Base-by-base conservation (phyloP, 176 grass and related monocot genomes). In the Thinopyrum elongatum region DNA sequence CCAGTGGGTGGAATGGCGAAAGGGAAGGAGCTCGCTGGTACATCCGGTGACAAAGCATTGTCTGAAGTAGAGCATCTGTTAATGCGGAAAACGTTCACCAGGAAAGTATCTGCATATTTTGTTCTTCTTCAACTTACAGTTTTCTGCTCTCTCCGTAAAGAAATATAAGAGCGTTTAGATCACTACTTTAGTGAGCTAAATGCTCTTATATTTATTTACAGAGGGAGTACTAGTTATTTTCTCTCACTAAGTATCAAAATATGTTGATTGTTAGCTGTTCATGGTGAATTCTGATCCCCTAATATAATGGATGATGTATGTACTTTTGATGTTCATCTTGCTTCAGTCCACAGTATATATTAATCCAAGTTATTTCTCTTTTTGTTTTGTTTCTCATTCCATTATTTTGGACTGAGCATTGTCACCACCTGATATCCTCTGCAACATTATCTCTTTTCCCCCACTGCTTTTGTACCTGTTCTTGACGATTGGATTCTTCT, bases 51-150 rank as follows among this genome's bases (percentile, higher is more conserved):
- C 69, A 91, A 91, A 51, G 47, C 89, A 75, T 76, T 87, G 49
- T 91, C 89, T 69, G 89, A 91, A 91, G 81, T 91, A 70, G 89
- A 91, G 39, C 89, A 91, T 53, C 80, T 91, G 69, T 70, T 91
- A 62, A 91, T 87, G 85, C 36, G 51, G 68, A 91, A 91, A 80
- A 91, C 85, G 30, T 91, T 91, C 61, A 81, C 89, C 15, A 91
- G 70, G 89, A 38, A 84, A 84, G 75, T 84, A 84, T 46, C 33
- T 74, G 22, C 74, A 70, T 35, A 41, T 78, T 68, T 53, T 68
- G 38, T 64, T 39, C 9, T 41, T 81, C 78, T 78, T 83, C 2
- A 87, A 79, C 10, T 64, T 61, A 3, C 29, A 10, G 19, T 71
- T 31, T 39, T 70, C 49, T 70, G n/a, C 76, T 34, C 39, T 10